Evolutionary conservation across 2,329 filamentous ascomycete species (phyloP).

Genomic region (Cladosporium oxysporum): DNA sequence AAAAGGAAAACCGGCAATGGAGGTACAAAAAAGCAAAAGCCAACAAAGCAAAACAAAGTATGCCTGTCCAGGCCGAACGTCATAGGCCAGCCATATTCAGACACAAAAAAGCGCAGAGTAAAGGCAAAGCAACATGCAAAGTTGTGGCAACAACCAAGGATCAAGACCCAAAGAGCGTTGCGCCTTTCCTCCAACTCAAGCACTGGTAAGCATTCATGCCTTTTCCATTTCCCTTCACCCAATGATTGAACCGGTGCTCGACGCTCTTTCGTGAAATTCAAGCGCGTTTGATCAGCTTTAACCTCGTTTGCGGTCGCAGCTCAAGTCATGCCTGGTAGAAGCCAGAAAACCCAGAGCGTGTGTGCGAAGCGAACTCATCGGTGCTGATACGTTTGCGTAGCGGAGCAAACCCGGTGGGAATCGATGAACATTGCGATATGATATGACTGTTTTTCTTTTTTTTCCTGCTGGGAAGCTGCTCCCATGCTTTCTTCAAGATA

Average conservation of each 20-base stretch:
- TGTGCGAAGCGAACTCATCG: conserved; percentile 28
- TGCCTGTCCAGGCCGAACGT: background rate
- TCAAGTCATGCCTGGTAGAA: background rate
- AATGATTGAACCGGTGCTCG: conserved; percentile 28
- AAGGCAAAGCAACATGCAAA: background rate
- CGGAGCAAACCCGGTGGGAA: conserved; percentile 18
- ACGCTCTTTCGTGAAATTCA: conserved; percentile 26
- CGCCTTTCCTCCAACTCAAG: background rate
- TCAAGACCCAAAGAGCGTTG: background rate
- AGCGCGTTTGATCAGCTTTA: conserved; percentile 35
- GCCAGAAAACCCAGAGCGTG: background rate
- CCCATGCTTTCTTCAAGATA: background rate
- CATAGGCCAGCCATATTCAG: background rate
- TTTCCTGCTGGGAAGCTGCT: background rate
- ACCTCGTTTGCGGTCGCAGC: conserved; percentile 34
- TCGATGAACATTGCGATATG: conserved; percentile 1
- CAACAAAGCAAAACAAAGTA: background rate
- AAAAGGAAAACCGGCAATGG: background rate
- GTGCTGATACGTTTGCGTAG: conserved; percentile 24
- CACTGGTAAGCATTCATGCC: conserved; percentile 6
- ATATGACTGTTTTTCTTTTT: conserved; percentile 12
- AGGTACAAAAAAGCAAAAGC: background rate
- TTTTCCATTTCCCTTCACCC: background rate
- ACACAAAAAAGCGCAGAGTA: background rate
- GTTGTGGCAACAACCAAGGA: background rate